These are phyloP conservation scores for Pelargonium myrrhifolium DNA, from an alignment of 441 rosid genomes.

Conservation along the genomic window DNA sequence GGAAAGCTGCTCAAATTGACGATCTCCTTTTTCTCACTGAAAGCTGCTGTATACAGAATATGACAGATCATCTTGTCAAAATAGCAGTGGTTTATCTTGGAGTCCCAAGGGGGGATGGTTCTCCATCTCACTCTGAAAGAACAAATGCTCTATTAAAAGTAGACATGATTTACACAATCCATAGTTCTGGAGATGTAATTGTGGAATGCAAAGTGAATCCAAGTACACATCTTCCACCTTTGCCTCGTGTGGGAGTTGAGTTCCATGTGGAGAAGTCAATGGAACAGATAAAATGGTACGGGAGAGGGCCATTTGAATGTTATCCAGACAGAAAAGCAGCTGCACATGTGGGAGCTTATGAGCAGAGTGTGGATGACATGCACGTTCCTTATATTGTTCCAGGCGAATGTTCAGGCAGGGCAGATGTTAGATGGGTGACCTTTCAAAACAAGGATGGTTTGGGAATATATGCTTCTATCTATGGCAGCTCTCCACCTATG, in stretches of 20 bases:
- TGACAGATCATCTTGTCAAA: slow-evolving; percentile 40
- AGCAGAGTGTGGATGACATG: slow-evolving; percentile 56
- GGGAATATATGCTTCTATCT: slow-evolving; percentile 77
- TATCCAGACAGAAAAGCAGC: slow-evolving; percentile 95
- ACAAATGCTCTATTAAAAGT: slow-evolving; percentile 46
- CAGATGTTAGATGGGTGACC: slow-evolving; percentile 93
- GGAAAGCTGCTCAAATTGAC: slow-evolving; percentile 69
- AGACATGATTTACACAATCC: slow-evolving; percentile 47
- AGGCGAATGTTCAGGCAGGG: slow-evolving; percentile 78
- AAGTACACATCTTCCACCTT: slow-evolving; percentile 65
- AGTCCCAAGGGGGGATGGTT: slow-evolving; percentile 21
- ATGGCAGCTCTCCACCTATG: slow-evolving; percentile 74
- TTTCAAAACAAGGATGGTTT: slow-evolving; percentile 60
- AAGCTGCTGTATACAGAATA: slow-evolving; percentile 50
- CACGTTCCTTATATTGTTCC: slow-evolving; percentile 94
- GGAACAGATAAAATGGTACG: slow-evolving; percentile 76
- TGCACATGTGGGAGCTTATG: slow-evolving; percentile 66
- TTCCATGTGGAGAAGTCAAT: slow-evolving; percentile 61
- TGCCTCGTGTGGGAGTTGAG: slow-evolving; percentile 84
- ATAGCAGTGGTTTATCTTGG: slow-evolving; percentile 51
- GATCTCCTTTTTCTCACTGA: slow-evolving; percentile 42
- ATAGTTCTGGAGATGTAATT: slow-evolving; percentile 72
- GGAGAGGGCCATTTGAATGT: slow-evolving; percentile 95
- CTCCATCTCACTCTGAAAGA: slow-evolving; percentile 26
- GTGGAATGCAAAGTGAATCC: slow-evolving; percentile 60